phyloP scores from a whole-genome alignment of 768 basidiomycete species.

The Agaricus blazei region DNA sequence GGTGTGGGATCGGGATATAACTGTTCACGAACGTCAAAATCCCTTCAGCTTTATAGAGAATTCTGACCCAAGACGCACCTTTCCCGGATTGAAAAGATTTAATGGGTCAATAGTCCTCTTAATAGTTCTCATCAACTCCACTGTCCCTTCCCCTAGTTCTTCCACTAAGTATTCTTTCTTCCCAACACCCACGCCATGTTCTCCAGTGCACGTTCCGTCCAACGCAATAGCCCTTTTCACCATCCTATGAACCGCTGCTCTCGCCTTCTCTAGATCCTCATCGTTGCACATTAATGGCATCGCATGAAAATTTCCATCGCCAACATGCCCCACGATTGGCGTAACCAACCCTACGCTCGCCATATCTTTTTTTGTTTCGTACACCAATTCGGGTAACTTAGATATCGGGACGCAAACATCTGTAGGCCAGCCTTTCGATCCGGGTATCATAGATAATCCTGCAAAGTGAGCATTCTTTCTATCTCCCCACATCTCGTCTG shows the following conservation, averaged over 20 bases:
- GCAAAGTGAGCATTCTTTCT: slow-evolving; percentile 63
- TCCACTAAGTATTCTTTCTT: slow-evolving; percentile 77
- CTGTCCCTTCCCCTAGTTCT: slow-evolving; percentile 80
- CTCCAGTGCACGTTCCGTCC: slow-evolving; percentile 81
- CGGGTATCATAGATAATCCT: slow-evolving; percentile 51
- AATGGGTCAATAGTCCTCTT: slow-evolving; percentile 73
- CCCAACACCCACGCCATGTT: slow-evolving; percentile 86
- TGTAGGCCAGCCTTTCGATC: slow-evolving; percentile 59
- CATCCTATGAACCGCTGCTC: slow-evolving; percentile 52
- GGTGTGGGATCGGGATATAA: slow-evolving; percentile 11
- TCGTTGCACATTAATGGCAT: slow-evolving; percentile 54
- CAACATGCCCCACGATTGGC: slow-evolving; percentile 72
- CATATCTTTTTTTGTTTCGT: slow-evolving; percentile 71
- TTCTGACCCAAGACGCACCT: slow-evolving; percentile 35
- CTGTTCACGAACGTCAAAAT: not conserved
- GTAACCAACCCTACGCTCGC: slow-evolving; percentile 48
- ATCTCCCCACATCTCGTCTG: slow-evolving; percentile 68
- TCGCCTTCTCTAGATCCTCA: slow-evolving; percentile 39
- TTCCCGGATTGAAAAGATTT: slow-evolving; percentile 80
- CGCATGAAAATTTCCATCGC: slow-evolving; percentile 56
- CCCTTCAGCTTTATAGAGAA: not conserved
- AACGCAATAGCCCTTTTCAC: slow-evolving; percentile 62
- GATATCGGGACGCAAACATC: slow-evolving; percentile 78
- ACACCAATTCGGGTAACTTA: slow-evolving; percentile 56
- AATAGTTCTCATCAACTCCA: slow-evolving; percentile 78